These are phyloP conservation scores for Rhodotorula mucilaginosa DNA, from an alignment of 1,284 basidiomycete genomes.

Conservation along the genomic window DNA sequence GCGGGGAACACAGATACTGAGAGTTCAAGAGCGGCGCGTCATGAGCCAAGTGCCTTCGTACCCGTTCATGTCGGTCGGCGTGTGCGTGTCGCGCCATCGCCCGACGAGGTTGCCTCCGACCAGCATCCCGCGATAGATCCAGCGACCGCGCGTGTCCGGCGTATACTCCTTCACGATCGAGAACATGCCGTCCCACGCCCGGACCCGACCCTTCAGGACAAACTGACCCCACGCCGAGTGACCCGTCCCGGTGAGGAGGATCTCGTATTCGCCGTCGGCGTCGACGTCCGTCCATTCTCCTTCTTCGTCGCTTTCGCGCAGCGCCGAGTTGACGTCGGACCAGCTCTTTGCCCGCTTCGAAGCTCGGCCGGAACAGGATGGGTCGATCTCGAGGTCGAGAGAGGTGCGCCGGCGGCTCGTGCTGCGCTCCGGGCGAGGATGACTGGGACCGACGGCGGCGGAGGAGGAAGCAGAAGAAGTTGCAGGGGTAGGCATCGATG, in stretches of 20 bases:
- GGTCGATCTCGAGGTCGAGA: constrained; percentile 1
- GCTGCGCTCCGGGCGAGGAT: constrained; percentile 1
- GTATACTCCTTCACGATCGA: constrained; percentile 42
- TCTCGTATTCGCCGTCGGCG: constrained; percentile 40
- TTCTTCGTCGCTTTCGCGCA: constrained; percentile 14
- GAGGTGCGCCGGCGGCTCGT: constrained; percentile 2
- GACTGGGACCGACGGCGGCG: neutral
- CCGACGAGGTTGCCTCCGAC: constrained; percentile 39
- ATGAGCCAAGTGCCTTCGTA: constrained; percentile 34
- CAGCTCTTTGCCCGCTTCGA: constrained; percentile 22
- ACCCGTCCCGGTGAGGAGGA: constrained; percentile 40
- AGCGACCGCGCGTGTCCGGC: constrained; percentile 38
- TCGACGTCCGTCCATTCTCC: constrained; percentile 27
- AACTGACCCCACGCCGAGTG: constrained; percentile 45
- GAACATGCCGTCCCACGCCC: constrained; percentile 41
- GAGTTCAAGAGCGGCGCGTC: constrained; percentile 8
- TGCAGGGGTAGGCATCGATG: neutral
- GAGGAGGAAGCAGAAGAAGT: neutral
- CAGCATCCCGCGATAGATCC: constrained; percentile 38
- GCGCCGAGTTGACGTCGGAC: neutral
- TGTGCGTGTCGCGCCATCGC: constrained; percentile 42
- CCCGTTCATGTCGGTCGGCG: constrained; percentile 31
- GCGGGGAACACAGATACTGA: neutral
- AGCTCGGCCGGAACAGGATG: neutral
- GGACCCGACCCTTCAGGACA: constrained; percentile 37